Evolutionary conservation across 805 yeast genomes (phyloP), one percentile per base, ranked within the genome.

Genomic region (Yarrowia keelungensis): DNA sequence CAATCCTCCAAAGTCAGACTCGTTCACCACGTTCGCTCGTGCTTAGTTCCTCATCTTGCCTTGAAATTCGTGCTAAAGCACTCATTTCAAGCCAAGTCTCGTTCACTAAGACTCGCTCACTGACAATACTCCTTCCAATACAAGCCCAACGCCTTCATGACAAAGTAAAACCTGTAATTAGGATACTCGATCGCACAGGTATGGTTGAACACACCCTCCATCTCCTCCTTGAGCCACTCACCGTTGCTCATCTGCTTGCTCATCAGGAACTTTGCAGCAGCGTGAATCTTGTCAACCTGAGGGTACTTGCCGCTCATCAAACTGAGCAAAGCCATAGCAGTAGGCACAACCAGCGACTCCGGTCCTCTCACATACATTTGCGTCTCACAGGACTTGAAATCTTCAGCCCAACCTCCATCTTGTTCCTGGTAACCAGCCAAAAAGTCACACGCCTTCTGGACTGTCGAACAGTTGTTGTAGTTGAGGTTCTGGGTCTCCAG

Each of bases 351-450:
- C 65, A 89, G 82, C 1, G 97, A 87, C 45, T 79, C 71, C 32
- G 81, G 81, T 14, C 86, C 84, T 54, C 87, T 86, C 2, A 93
- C 90, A 77, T 92, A 94, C 0, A 88, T 82, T 70, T 85, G 87
- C 0, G 93, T 84, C 76, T 94, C 98, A 74, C 94, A 87, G 3
- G 96, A 87, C 76, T 94, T 89, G 91, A 94, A 92, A 9, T 91
- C 85, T 78, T 95, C 99, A 69, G 97, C 91, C 99, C 99, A 95
- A 0, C 99, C 99, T 32, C 99, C 99, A 78, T 95, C 98, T 4
- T 76, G 78, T 74, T 88, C 82, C 76, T 94, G 98, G 73, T 89
- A 86, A 1, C 85, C 74, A 0, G 88, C 88, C 16, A 95, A 76
- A 77, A 91, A 95, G 59, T 92, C 97, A 76, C 98, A 95, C 0